Evolutionary conservation across 768 basidiomycete genomes (phyloP).

Genomic region (Porphyrellus cyaneotinctus): DNA sequence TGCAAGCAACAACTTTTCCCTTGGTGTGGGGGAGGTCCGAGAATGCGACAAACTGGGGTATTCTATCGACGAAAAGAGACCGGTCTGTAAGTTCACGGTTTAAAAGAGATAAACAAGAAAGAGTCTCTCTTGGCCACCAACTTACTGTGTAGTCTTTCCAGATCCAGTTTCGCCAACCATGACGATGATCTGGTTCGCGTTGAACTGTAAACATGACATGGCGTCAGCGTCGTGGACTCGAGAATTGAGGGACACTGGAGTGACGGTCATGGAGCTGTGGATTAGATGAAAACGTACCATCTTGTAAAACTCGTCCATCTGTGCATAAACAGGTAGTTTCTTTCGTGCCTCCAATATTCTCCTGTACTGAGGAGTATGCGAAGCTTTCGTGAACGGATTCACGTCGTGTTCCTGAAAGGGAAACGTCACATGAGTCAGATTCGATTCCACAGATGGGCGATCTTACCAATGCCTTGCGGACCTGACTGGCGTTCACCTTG

Average conservation of each 20-base stretch:
- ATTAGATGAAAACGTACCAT: slow-evolving; percentile 56
- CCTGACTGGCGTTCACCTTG: slow-evolving; percentile 61
- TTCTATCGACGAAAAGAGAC: slow-evolving; percentile 48
- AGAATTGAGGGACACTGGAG: not conserved
- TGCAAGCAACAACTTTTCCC: slow-evolving; percentile 92
- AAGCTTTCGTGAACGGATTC: slow-evolving; percentile 85
- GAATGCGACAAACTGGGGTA: slow-evolving; percentile 94
- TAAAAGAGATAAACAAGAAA: slow-evolving; percentile 19
- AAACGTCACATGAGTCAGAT: not conserved
- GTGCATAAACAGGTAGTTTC: slow-evolving; percentile 85
- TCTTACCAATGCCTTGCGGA: slow-evolving; percentile 66
- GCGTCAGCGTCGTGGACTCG: not conserved
- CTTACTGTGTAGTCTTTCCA: slow-evolving; percentile 94
- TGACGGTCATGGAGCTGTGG: not conserved
- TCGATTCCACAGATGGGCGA: not conserved
- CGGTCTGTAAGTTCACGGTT: slow-evolving; percentile 27
- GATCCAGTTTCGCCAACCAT: slow-evolving; percentile 95
- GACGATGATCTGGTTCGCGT: slow-evolving; percentile 70
- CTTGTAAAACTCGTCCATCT: slow-evolving; percentile 90
- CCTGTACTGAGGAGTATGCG: slow-evolving; percentile 74
- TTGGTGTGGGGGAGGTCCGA: slow-evolving; percentile 89
- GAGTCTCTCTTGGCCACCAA: slow-evolving; percentile 19
- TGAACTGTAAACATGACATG: slow-evolving; percentile 20
- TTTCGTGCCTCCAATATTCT: slow-evolving; percentile 83
- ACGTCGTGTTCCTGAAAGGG: slow-evolving; percentile 60